A percentile compares a stretch with the other conserved stretches of the same genome.
Evolutionary conservation across 306 rosid genomes (phyloP).

Genomic region (Notholithocarpus densiflorus): DNA sequence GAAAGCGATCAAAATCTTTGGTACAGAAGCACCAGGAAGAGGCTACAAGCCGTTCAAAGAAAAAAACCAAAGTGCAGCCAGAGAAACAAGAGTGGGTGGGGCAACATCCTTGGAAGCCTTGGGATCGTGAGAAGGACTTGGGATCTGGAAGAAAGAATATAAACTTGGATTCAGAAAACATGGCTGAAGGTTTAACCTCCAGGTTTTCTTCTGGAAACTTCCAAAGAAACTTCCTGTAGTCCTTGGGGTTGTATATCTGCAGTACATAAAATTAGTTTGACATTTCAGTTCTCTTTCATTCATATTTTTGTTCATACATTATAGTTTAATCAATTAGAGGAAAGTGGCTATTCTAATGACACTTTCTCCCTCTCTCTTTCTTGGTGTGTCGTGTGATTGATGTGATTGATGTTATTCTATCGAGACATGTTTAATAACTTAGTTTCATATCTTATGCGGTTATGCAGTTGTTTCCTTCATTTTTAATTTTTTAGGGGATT

Average conservation of each 20-base stretch:
- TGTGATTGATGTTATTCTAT: too few species aligned
- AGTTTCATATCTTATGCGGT: neutral
- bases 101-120: slow-evolving; percentile 97
- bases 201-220: slow-evolving; percentile 74
- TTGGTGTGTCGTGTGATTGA: neutral
- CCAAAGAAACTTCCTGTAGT: slow-evolving; percentile 82
- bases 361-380: neutral
- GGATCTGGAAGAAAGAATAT: slow-evolving; percentile 70
- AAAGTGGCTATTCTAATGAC: neutral
- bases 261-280: neutral
- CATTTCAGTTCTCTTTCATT: neutral
- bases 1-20: slow-evolving; percentile 74
- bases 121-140: slow-evolving; percentile 94
- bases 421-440: neutral
- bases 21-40: slow-evolving; percentile 71
- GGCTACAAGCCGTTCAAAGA: slow-evolving; percentile 48
- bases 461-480: too few species aligned
- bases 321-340: neutral
- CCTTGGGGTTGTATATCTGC: neutral
- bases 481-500: too few species aligned
- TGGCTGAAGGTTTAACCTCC: slow-evolving; percentile 65
- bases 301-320: neutral
- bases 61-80: slow-evolving; percentile 48
- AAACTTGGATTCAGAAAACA: slow-evolving; percentile 66
- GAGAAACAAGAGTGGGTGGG: slow-evolving; percentile 78